Evolutionary conservation across 257 asterid genomes (phyloP), one percentile per base, ranked within the genome.

Genomic region (Capsicum pubescens): DNA sequence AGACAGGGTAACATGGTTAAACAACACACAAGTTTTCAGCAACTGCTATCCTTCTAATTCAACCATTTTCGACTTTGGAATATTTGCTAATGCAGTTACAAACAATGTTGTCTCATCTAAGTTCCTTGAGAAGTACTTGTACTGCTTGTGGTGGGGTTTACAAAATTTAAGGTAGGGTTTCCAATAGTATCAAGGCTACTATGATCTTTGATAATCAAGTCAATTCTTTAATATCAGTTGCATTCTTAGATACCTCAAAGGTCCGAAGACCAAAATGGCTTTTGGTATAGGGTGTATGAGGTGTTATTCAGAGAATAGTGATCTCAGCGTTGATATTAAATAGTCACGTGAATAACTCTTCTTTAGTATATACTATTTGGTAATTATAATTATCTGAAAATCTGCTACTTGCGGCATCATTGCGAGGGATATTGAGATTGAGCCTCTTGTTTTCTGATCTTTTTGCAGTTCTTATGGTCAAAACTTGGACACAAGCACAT

Each of bases 81-180:
- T 95, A 69, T 93, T 87, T 56, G 95, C 94, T 83, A 87, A 90
- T 78, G 97, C 97, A 35, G 87, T 93, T 68, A 86, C 87, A 26
- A 93, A 93, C 81, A 86, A 91, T 63, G 97, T 95, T 39, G 90
- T 93, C 60, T 95, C 98, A 0, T 87, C 95, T 68, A 32, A 69
- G 35, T 93, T 95, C 83, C 78, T 93, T 19, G 94, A 91, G 79
- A 95, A 95, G 92, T 95, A 92, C 89, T 91, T 95, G 84, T 95
- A 95, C 86, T 92, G 98, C 61, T 89, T 95, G 80, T 95, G 98
- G 98, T 95, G 98, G 98, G 98, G 98, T 61, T 89, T 95, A 71
- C 97, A 93, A 72, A 93, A 93, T 84, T 86, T 95, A 52, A 95
- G 98, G 97, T 94, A 89, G 77, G 79, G 48, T 69, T 76, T 54